Conservation (phyloP, 331 rosid genomes). For the Telfairia occidentalis region DNA sequence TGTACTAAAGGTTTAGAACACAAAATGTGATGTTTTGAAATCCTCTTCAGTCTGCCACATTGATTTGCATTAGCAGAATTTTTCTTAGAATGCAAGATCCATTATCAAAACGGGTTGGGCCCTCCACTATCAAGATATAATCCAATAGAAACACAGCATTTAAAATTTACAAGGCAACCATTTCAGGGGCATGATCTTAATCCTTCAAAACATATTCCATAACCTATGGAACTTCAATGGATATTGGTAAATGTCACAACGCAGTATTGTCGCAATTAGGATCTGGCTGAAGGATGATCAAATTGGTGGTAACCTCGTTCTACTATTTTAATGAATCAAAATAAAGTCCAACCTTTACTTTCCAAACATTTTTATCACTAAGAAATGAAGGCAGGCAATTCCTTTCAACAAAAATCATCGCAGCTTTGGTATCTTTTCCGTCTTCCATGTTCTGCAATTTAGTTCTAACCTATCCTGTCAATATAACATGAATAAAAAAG, state of each 20-base stretch:
- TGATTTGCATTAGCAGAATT: neutral
- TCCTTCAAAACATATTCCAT: neutral
- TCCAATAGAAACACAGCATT: neutral
- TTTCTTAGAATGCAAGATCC: neutral
- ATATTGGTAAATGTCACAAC: neutral
- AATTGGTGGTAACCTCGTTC: neutral
- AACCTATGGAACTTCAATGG: neutral
- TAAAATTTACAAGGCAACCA: neutral
- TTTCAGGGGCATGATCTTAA: neutral
- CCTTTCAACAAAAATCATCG: neutral
- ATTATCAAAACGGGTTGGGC: neutral
- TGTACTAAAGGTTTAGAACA: neutral
- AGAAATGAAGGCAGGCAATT: neutral
- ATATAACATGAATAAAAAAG: neutral
- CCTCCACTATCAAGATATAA: neutral
- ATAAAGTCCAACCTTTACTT: neutral
- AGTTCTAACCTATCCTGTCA: conserved; percentile 3
- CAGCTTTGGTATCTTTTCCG: neutral
- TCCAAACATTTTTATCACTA: neutral
- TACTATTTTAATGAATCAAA: neutral
- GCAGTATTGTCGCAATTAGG: neutral
- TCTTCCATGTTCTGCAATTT: neutral
- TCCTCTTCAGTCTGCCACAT: neutral
- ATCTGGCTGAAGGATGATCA: neutral
- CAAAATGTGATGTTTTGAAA: neutral